Conservation (phyloP, 2,329 filamentous ascomycete genomes). For the Cordyceps farinosa region DNA sequence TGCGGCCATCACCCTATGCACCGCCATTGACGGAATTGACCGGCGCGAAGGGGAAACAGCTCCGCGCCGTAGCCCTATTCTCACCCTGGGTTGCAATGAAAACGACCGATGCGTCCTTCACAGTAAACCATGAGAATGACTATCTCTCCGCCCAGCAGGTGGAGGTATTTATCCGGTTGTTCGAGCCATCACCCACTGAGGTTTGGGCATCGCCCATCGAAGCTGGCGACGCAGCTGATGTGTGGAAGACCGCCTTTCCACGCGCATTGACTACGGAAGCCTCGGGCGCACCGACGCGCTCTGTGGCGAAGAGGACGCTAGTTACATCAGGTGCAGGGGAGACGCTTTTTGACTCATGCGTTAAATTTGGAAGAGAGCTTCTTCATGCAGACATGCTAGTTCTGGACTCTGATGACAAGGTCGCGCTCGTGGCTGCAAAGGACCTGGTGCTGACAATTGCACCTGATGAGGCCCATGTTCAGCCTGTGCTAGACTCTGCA, state of each 20-base stretch:
- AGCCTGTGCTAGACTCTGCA: slow-evolving; percentile 4
- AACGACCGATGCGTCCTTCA: neutral
- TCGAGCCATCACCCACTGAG: neutral
- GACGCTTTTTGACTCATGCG: slow-evolving; percentile 9
- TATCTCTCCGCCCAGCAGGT: slow-evolving; percentile 4
- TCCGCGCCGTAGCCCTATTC: neutral
- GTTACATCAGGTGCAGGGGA: neutral
- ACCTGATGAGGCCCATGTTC: slow-evolving; percentile 2
- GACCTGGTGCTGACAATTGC: neutral
- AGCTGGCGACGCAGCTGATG: neutral
- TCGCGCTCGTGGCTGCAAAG: neutral
- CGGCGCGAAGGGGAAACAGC: neutral
- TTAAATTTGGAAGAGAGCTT: neutral
- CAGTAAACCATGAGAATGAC: neutral
- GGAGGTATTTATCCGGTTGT: neutral
- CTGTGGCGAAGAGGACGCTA: neutral
- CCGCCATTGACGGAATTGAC: neutral
- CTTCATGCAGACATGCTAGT: slow-evolving; percentile 3
- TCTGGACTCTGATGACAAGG: slow-evolving; percentile 5
- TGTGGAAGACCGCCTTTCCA: neutral
- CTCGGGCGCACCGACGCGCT: neutral
- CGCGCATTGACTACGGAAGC: neutral
- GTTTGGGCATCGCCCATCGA: slow-evolving; percentile 6
- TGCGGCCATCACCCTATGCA: neutral
- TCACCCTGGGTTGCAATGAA: slow-evolving; percentile 1